Evolutionary conservation across 768 basidiomycete species (phyloP).

Genomic region (Plicaturopsis crispa): DNA sequence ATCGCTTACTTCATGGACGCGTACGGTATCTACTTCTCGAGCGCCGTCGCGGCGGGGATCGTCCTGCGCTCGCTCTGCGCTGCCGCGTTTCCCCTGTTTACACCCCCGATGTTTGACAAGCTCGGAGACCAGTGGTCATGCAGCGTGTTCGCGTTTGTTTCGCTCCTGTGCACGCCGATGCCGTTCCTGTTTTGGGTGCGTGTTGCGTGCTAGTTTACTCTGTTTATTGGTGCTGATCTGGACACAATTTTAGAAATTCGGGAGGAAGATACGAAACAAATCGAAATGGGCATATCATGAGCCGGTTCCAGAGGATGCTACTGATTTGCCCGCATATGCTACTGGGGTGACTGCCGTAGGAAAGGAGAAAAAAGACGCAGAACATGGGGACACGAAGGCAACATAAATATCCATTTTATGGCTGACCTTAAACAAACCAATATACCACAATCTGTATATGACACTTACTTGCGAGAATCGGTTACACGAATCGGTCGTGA

Average conservation of each 20-base stretch:
- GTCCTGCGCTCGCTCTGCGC: constrained; percentile 59
- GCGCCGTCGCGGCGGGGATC: constrained; percentile 62
- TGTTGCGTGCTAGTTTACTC: constrained; percentile 5
- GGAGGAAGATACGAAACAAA: constrained; percentile 36
- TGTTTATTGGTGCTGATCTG: constrained; percentile 6
- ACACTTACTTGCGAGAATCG: too few relatives aligned
- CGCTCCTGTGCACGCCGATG: constrained; percentile 44
- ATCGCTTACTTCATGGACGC: constrained; percentile 68
- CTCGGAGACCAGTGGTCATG: constrained; percentile 50
- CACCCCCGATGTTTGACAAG: constrained; percentile 39
- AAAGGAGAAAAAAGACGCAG: too few relatives aligned
- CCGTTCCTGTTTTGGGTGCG: constrained; percentile 50
- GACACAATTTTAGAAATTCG: constrained; percentile 35
- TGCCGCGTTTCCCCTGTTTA: constrained; percentile 55
- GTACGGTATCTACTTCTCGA: constrained; percentile 59
- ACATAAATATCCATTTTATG: constrained; percentile 12
- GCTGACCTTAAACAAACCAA: constrained; percentile 15
- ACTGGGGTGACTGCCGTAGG: too few relatives aligned
- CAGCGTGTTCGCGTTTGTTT: constrained; percentile 46
- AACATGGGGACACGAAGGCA: too few relatives aligned
- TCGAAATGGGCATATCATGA: constrained; percentile 39
- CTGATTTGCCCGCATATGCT: too few relatives aligned
- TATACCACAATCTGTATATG: constrained; percentile 17
- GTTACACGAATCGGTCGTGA: too few relatives aligned
- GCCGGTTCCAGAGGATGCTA: too few relatives aligned